Percentiles rank a stretch among this genome's conserved stretches.
phyloP scores from a whole-genome alignment of 176 grass and related monocot genomes.

The Alloteropsis semialata region DNA sequence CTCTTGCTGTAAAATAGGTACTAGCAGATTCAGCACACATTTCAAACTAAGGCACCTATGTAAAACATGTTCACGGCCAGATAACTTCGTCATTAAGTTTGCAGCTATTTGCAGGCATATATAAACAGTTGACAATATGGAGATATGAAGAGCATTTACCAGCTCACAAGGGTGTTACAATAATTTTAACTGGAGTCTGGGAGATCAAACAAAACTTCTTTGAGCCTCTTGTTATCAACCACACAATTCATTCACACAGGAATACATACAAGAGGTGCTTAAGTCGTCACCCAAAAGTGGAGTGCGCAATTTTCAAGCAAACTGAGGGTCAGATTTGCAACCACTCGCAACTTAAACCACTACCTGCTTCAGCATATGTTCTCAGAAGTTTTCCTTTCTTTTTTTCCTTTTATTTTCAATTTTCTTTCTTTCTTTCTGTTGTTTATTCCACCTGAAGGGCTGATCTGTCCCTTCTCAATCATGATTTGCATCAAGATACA shows the following conservation, averaged over 20 bases:
- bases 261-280: background rate
- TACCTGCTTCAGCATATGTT: background rate
- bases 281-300: background rate
- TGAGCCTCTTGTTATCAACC: slow-evolving; percentile 21
- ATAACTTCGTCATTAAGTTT: background rate
- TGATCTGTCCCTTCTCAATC: background rate
- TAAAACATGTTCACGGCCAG: background rate
- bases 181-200: background rate
- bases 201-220: slow-evolving; percentile 11
- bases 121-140: background rate
- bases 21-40: slow-evolving; percentile 13
- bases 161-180: background rate
- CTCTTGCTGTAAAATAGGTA: slow-evolving; percentile 76
- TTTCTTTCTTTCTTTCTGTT: background rate
- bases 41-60: slow-evolving; percentile 10
- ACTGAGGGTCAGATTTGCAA: background rate
- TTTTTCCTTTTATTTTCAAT: too few relatives aligned
- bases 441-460: background rate
- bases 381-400: background rate
- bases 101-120: slow-evolving; percentile 4
- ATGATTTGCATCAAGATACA: background rate
- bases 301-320: background rate
- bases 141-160: background rate
- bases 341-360: background rate
- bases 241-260: background rate